phyloP scores from a whole-genome alignment of 192 early-diverging fungal species.

The Backusella sp. region DNA sequence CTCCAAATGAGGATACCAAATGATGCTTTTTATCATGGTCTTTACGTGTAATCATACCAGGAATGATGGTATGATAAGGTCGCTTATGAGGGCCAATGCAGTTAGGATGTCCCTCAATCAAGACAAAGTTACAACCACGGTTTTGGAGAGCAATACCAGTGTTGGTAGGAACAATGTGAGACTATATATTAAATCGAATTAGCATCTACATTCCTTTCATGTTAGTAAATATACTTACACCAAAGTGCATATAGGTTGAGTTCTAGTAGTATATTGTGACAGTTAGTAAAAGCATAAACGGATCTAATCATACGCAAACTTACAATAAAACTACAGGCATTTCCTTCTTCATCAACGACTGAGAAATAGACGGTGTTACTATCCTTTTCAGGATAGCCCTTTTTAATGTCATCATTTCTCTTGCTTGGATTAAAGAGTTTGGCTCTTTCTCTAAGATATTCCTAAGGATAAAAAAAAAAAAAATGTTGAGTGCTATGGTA shows the following conservation, averaged over 20 bases:
- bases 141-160: constrained; percentile 71
- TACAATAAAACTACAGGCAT: constrained; percentile 79
- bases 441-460: constrained; percentile 58
- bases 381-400: constrained; percentile 60
- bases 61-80: constrained; percentile 82
- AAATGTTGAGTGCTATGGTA: too few relatives aligned
- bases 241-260: constrained; percentile 54
- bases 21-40: constrained; percentile 25
- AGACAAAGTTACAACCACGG: constrained; percentile 64
- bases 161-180: constrained; percentile 49
- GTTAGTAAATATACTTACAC: constrained; percentile 40
- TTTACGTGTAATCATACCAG: constrained; percentile 57
- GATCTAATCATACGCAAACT: constrained; percentile 8
- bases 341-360: constrained; percentile 72
- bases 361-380: constrained; percentile 78
- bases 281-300: neutral
- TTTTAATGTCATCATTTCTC: constrained; percentile 48
- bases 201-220: neutral
- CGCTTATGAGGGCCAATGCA: constrained; percentile 64
- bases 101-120: constrained; percentile 62
- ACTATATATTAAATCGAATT: constrained; percentile 29
- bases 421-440: constrained; percentile 47
- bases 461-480: neutral
- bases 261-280: constrained; percentile 30
- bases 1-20: constrained; percentile 48